Base-by-base conservation (phyloP, 2,329 filamentous ascomycete species). In the Corniculantispora saksenae region DNA sequence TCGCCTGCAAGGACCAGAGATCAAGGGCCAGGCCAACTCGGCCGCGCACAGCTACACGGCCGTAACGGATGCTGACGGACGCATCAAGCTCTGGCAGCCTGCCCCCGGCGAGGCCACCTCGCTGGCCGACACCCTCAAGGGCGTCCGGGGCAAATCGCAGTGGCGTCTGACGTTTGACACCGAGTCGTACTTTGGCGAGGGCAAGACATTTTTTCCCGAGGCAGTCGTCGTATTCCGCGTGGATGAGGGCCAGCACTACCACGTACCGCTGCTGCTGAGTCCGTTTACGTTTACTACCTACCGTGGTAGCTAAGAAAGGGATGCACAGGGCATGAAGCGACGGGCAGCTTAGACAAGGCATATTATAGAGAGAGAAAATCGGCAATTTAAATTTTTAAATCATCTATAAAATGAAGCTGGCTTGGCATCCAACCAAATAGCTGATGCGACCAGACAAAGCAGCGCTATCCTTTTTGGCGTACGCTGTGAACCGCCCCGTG, bases 221-320 rank as follows among this genome's bases (percentile, higher is more conserved):
- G 85, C 85, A 21, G 77, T 78, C 19, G 81, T 89, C 47, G 80
- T 81, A 1, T 86, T 87, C 67, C 78, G 80, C 57, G 83, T 88
- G 25, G 73, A 78, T 13, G 77, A 80, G 72, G 83, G 82, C 25
- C 87, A 91, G 82, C 87, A 90, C 73, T 94, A 91, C 73, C 92
- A 95, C 79, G 91, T 95, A 3, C 92, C 92, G 53, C 77, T 95
- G 73, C 74, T 95, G 75, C 76, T 94, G 78, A 88, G 89, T 68
- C 91, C 91, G 35, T 94, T 89, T 79, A 91, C 89, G 74, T 95
- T 93, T 79, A 91, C 90, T 48, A 94, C 91, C 12, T 95, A 95
- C 78, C 82, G 92, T 56, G 92, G 92, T 19, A 92, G 89, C 75
- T 93, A 80, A 80, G 25, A 19, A 19, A 7, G 5, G 32, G 35